A percentile compares a stretch with the other conserved stretches of the same genome.
phyloP scores from a whole-genome alignment of 1,139 yeast genomes.

The Martiniozyma asiatica region DNA sequence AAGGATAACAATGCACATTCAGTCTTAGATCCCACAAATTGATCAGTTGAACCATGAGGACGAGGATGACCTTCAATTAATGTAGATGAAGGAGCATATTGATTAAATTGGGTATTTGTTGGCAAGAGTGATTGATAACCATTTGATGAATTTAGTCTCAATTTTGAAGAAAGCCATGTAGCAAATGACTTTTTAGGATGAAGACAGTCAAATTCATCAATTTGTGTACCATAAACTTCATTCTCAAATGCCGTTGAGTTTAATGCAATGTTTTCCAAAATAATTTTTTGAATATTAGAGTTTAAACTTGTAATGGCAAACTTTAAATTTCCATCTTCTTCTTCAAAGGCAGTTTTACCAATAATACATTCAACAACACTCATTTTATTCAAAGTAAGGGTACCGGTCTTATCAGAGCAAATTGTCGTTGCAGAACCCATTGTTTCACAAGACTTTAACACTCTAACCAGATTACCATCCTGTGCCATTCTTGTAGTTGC shows the following conservation, averaged over 20 bases:
- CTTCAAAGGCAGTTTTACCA: conserved; percentile 26
- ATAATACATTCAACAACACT: conserved; percentile 68
- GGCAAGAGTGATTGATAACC: conserved; percentile 1
- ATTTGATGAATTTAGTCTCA: neutral
- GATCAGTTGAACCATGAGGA: conserved; percentile 5
- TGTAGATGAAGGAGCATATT: neutral
- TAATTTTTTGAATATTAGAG: conserved; percentile 23
- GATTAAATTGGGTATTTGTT: neutral
- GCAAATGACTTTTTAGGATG: neutral
- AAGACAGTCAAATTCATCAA: neutral
- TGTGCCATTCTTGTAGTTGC: conserved; percentile 97
- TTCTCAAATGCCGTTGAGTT: conserved; percentile 90
- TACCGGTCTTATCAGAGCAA: conserved; percentile 96
- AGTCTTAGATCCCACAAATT: conserved; percentile 80
- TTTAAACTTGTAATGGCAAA: neutral
- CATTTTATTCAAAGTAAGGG: conserved; percentile 88
- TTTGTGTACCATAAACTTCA: conserved; percentile 19
- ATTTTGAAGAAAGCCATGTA: neutral
- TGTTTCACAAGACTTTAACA: conserved; percentile 86
- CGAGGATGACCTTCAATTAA: conserved; percentile 2
- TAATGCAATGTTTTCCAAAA: conserved; percentile 53
- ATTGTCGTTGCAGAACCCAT: conserved; percentile 98
- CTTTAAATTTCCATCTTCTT: too few relatives aligned
- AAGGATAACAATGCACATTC: conserved; percentile 77
- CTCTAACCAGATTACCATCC: conserved; percentile 93